phyloP scores from a whole-genome alignment of 169 alveolate genomes.

The Perkinsus chesapeaki region DNA sequence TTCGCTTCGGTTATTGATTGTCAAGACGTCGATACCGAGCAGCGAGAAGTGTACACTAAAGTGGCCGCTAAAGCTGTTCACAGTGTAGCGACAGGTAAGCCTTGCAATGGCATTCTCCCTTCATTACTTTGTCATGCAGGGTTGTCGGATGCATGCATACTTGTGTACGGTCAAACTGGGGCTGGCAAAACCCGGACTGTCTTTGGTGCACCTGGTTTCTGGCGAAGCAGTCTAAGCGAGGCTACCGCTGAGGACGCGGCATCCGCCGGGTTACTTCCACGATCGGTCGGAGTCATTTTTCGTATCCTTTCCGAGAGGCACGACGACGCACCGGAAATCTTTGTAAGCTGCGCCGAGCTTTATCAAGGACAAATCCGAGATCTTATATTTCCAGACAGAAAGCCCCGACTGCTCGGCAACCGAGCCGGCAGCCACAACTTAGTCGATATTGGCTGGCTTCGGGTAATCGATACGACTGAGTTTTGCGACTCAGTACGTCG shows the following conservation, averaged over 20 bases:
- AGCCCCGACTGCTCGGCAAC: background rate
- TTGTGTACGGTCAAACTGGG: background rate
- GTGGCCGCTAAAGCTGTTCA: background rate
- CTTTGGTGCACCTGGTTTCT: background rate
- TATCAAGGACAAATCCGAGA: background rate
- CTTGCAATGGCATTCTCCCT: background rate
- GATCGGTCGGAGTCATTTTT: background rate
- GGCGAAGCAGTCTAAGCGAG: background rate
- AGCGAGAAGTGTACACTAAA: no score
- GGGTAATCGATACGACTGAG: background rate
- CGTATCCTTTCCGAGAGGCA: background rate
- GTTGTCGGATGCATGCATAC: background rate
- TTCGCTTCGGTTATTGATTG: no score
- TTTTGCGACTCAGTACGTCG: background rate
- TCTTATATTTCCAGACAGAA: background rate
- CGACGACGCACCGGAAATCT: background rate
- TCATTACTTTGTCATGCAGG: background rate
- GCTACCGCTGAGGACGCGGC: background rate
- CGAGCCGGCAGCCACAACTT: background rate
- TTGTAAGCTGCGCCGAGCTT: background rate
- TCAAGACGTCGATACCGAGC: no score
- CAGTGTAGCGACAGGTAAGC: background rate
- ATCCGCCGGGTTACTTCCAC: background rate
- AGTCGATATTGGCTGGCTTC: background rate
- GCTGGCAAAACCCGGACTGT: background rate